These are phyloP conservation scores for Boletales sp. DNA, from an alignment of 768 basidiomycete genomes.

Conservation along the genomic window DNA sequence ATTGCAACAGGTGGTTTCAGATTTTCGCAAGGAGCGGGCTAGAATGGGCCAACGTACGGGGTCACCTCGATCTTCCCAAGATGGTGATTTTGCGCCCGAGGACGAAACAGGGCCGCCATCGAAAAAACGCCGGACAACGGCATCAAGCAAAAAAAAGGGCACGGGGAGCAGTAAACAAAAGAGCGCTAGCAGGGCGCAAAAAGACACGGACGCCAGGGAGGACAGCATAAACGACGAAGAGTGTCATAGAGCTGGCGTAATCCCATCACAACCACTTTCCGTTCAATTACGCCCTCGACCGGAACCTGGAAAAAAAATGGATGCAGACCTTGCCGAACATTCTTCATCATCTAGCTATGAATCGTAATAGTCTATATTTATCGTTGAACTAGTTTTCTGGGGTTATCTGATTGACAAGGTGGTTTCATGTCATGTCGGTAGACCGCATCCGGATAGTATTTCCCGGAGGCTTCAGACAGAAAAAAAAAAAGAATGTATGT, in stretches of 20 bases:
- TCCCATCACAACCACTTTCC: slow-evolving; percentile 22
- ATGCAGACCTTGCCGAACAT: slow-evolving; percentile 9
- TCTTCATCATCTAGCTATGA: slow-evolving; percentile 1
- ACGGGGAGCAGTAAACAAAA: slow-evolving; percentile 4
- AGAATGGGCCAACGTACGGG: slow-evolving; percentile 11
- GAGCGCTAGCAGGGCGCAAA: background rate
- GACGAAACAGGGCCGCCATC: slow-evolving; percentile 23
- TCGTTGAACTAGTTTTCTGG: background rate
- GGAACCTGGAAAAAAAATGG: slow-evolving; percentile 28
- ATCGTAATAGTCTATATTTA: slow-evolving; percentile 4
- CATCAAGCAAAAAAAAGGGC: slow-evolving; percentile 10
- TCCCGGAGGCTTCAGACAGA: slow-evolving; percentile 3
- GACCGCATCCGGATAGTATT: slow-evolving; percentile 3
- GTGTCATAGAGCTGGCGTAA: background rate
- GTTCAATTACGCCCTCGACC: slow-evolving; percentile 41
- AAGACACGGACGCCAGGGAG: background rate
- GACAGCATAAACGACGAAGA: slow-evolving; percentile 19
- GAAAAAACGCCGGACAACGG: slow-evolving; percentile 31
- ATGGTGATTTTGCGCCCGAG: slow-evolving; percentile 25
- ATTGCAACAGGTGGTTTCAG: slow-evolving; percentile 80
- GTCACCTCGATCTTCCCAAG: slow-evolving; percentile 20
- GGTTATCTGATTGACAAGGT: background rate
- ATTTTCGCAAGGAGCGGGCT: slow-evolving; percentile 57
- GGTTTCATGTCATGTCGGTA: background rate
- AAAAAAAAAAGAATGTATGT: background rate